Evolutionary conservation across 495 filamentous ascomycete genomes (phyloP).

Genomic region (Pseudotulostoma volvatum): DNA sequence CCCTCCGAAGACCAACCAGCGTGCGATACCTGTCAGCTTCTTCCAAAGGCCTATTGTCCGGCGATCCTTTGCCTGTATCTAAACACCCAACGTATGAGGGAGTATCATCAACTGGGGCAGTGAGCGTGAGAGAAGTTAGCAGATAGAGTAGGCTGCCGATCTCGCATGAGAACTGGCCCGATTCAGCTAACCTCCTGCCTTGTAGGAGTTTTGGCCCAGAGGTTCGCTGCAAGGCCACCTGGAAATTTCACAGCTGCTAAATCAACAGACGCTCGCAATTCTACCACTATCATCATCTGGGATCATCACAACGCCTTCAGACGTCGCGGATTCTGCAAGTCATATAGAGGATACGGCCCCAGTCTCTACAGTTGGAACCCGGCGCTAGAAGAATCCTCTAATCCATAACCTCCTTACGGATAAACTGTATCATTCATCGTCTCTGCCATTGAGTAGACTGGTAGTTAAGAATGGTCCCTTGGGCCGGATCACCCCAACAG

Average conservation of each 20-base stretch:
- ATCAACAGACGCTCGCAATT: slow-evolving; percentile 48
- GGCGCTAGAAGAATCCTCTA: slow-evolving; percentile 70
- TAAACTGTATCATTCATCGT: slow-evolving; percentile 81
- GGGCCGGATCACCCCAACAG: slow-evolving; percentile 14
- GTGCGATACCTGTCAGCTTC: neutral
- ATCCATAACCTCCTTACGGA: slow-evolving; percentile 96
- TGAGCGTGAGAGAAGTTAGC: slow-evolving; percentile 33
- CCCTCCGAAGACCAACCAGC: no score
- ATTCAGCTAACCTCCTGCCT: neutral
- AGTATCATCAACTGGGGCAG: slow-evolving; percentile 22
- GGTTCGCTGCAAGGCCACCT: slow-evolving; percentile 47
- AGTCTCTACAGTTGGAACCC: slow-evolving; percentile 51
- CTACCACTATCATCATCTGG: slow-evolving; percentile 78
- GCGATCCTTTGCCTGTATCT: neutral
- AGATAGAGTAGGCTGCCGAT: slow-evolving; percentile 20
- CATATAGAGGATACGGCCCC: slow-evolving; percentile 7
- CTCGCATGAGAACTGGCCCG: neutral
- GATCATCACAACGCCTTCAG: slow-evolving; percentile 68
- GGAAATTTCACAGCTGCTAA: slow-evolving; percentile 57
- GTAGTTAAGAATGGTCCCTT: slow-evolving; percentile 12
- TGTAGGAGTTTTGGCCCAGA: slow-evolving; percentile 55
- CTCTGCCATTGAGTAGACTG: slow-evolving; percentile 54
- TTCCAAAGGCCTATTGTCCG: neutral
- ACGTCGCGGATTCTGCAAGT: slow-evolving; percentile 52
- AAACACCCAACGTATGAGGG: neutral